Evolutionary conservation across 495 filamentous ascomycete genomes (phyloP), one percentile per base, ranked within the genome.

Genomic region (Podospora anserina): DNA sequence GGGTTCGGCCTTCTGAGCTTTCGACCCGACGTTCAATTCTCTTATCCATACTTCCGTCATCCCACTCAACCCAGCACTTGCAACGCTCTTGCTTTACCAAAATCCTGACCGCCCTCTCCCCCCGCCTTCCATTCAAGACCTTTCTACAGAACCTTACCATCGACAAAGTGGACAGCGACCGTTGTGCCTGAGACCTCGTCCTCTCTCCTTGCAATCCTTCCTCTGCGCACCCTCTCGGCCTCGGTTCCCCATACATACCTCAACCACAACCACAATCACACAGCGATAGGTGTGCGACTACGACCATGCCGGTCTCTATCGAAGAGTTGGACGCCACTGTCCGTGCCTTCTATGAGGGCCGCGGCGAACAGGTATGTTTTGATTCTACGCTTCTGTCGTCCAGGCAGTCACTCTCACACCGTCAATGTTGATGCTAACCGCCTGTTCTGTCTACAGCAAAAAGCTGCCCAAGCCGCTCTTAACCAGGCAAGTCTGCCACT

Each of bases 271-370:
- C 16, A 18, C 18, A 62, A 62, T 55, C 27, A 64, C 23, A 66
- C 44, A 16, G 23, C 18, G 61, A 57, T 18, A 66, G 68, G 70
- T 70, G 71, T 70, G 70, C 77, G 70, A 80, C 73, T 70, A 69
- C 77, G 70, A 80, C 73, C 75, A 86, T 85, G 84, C 81, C 85
- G 73, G 80, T 86, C 72, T 81, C 89, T 70, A 93, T 99, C 76
- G 87, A 88, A 77, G 96, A 99, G 85, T 85, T 99, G 81, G 95
- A 99, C 88, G 88, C 88, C 76, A 96, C 92, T 68, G 94, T 97
- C 85, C 93, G 90, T 70, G 90, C 92, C 80, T 97, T 99, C 83
- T 98, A 96, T 71, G 95, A 98, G 82, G 94, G 92, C 77, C 90
- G 94, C 78, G 95, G 95, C 57, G 91, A 97, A 64, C 83, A 91